Evolutionary conservation across 495 filamentous ascomycete species (phyloP).

Genomic region (Tuber aestivum): DNA sequence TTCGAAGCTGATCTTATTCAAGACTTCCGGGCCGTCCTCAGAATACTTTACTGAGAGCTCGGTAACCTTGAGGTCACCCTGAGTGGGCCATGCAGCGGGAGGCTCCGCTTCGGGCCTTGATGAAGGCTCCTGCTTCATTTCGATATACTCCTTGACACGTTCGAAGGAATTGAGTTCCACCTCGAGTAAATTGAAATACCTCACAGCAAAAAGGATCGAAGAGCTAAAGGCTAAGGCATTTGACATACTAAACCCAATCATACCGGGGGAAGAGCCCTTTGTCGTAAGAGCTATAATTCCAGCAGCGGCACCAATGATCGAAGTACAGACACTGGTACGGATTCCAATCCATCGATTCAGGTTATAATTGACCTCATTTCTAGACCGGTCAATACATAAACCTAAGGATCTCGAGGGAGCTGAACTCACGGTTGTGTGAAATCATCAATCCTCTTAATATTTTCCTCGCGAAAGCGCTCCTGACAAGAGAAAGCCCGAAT

Average conservation of each 20-base stretch:
- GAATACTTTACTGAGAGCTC: conserved; percentile 46
- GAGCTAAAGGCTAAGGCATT: conserved; percentile 43
- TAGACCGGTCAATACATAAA: not conserved
- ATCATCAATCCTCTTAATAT: conserved; percentile 36
- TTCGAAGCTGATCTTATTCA: conserved; percentile 47
- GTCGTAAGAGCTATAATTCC: conserved; percentile 45
- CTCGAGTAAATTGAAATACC: conserved; percentile 25
- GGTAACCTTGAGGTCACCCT: conserved; percentile 45
- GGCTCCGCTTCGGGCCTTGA: conserved; percentile 37
- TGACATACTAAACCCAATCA: conserved; percentile 46
- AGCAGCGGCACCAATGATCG: conserved; percentile 44
- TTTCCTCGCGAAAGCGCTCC: conserved; percentile 36
- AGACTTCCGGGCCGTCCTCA: conserved; percentile 44
- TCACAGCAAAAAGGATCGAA: conserved; percentile 24
- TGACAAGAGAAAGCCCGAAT: conserved; percentile 45
- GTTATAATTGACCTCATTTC: conserved; percentile 44
- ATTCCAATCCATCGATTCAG: conserved; percentile 47
- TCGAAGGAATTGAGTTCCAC: conserved; percentile 42
- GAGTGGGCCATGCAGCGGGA: conserved; percentile 47
- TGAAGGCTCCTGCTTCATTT: conserved; percentile 46
- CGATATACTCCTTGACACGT: conserved; percentile 51
- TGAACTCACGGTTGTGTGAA: conserved; percentile 21
- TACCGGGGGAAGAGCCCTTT: conserved; percentile 41
- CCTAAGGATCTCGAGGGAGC: not conserved
- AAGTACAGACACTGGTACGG: conserved; percentile 44